Evolutionary conservation across 768 basidiomycete genomes (phyloP), one percentile per base, ranked within the genome.

Genomic region (Grammothele lineata): DNA sequence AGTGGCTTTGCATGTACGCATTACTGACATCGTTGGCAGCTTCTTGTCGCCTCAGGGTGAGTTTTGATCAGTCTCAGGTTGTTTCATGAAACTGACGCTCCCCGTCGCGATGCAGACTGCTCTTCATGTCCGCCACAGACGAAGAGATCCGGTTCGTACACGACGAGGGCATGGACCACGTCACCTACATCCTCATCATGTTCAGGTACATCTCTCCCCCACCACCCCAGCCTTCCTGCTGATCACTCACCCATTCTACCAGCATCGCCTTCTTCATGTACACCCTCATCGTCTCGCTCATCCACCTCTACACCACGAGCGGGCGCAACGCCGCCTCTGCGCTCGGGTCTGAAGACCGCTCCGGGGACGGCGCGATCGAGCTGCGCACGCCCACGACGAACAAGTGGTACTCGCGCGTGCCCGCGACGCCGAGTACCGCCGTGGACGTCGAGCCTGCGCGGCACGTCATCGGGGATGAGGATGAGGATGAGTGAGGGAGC

Each of bases 41-140:
- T 90, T 9, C 78, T 92, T 24, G 76, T 86, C 12, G 69, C 83
- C 15, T 76, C 87, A 44, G 88, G 87, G 85, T 87, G 66, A 57
- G 72, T 55, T 14, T 18, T 26, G 11, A 9, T 10, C 36, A 37
- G 35, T 52, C 23, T 5, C 49, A 26, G 12, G 8, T 14, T 9
- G 19, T 25, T 6, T 40, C 18, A 26, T n/a, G n/a, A 2, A 45
- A 48, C 23, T 3, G 15, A 30, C 37, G 21, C 23, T 47, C 1
- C 45, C n/a, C 27, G n/a, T n/a, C n/a, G n/a, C n/a, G n/a, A 30
- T 30, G 1, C 47, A 87, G 89, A 5, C 65, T 92, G 2, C 66
- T 92, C 15, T 96, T 97, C 72, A 91, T 95, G 81, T 87, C 87
- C 12, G 94, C 85, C 0, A 96, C 94, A 0, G 92, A 97, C 61